These are phyloP conservation scores for Cercophora samala DNA, from an alignment of 495 filamentous ascomycete genomes.

Conservation along the genomic window DNA sequence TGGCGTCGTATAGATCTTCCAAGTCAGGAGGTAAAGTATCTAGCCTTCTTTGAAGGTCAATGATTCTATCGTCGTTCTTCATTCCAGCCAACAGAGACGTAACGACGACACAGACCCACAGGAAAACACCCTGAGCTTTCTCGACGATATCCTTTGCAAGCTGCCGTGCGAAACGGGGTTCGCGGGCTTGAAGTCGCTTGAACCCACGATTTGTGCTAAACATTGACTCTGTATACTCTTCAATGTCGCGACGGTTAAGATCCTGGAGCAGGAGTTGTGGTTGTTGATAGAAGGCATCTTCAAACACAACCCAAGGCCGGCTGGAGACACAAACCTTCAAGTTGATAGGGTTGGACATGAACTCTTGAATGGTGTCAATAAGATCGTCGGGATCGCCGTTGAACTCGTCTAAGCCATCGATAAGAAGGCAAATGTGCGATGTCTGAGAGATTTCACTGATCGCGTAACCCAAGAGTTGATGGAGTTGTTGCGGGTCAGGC, in stretches of 20 bases:
- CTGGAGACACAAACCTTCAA: not conserved
- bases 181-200: not conserved
- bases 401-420: not conserved
- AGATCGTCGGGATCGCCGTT: not conserved
- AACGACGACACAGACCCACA: not conserved
- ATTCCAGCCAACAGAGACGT: not conserved
- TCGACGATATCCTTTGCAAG: not conserved
- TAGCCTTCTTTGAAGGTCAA: not conserved
- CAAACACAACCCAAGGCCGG: not conserved
- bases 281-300: not conserved
- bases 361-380: not conserved
- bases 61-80: not conserved
- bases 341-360: not conserved
- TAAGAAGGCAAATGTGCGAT: not conserved
- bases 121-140: not conserved
- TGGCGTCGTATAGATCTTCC: not conserved
- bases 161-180: not conserved
- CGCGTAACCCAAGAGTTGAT: not conserved
- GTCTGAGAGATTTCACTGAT: not conserved
- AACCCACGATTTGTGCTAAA: not conserved
- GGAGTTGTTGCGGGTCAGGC: not conserved
- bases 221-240: not conserved
- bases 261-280: not conserved
- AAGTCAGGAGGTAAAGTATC: not conserved
- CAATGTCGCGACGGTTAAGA: not conserved